Evolutionary conservation across 2,329 filamentous ascomycete genomes (phyloP).

Genomic region (Sporothrix inflata): DNA sequence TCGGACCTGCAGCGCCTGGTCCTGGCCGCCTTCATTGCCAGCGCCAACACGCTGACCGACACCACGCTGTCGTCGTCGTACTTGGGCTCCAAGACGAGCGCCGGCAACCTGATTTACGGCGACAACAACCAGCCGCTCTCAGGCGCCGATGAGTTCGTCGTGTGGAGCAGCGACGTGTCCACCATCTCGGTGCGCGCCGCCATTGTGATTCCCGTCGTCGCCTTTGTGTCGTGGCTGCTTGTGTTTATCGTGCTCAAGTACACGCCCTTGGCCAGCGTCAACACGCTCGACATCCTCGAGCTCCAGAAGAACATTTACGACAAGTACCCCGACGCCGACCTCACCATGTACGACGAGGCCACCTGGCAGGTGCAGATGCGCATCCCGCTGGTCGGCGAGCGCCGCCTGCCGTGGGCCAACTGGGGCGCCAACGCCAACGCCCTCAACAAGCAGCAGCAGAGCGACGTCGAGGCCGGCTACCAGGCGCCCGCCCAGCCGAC

Average conservation of each 20-base stretch:
- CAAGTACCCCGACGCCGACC: constrained; percentile 31
- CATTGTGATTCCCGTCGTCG: constrained; percentile 35
- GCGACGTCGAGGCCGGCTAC: constrained; percentile 9
- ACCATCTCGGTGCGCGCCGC: constrained; percentile 38
- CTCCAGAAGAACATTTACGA: constrained; percentile 33
- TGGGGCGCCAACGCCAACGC: constrained; percentile 9
- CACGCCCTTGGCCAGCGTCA: constrained; percentile 30
- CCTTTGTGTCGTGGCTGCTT: constrained; percentile 30
- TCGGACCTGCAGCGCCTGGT: constrained; percentile 39
- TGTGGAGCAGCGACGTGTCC: constrained; percentile 37
- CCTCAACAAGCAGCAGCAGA: neutral
- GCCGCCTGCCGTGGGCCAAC: constrained; percentile 15
- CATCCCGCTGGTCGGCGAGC: constrained; percentile 20
- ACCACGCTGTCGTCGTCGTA: constrained; percentile 34
- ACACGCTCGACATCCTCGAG: constrained; percentile 32
- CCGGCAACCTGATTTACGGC: constrained; percentile 31
- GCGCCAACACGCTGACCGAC: constrained; percentile 37
- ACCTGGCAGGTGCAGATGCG: constrained; percentile 26
- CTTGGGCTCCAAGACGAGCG: constrained; percentile 23
- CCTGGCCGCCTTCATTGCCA: constrained; percentile 38
- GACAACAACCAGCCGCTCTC: constrained; percentile 34
- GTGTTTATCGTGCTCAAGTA: constrained; percentile 30
- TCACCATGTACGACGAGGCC: constrained; percentile 27
- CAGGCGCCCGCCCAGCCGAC: constrained; percentile 6
- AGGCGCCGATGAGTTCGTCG: constrained; percentile 38